Conservation (phyloP, 1,284 basidiomycete species). For the Filobasidium uniguttulatum region DNA sequence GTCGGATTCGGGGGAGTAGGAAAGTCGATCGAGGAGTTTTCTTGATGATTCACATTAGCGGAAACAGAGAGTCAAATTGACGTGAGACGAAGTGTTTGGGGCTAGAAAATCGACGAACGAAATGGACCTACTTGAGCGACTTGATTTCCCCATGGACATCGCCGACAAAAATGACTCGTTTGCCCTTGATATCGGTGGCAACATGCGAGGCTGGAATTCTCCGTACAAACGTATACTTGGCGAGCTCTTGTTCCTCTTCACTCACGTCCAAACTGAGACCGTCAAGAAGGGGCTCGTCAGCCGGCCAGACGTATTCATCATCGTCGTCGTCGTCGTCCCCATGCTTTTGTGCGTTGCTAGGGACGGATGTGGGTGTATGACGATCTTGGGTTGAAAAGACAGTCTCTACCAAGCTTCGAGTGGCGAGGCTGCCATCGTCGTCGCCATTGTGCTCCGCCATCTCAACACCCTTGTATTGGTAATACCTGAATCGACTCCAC, state of each 20-base stretch:
- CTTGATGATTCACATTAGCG: not conserved
- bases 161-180: conserved; percentile 56
- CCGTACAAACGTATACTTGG: conserved; percentile 27
- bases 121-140: conserved; percentile 47
- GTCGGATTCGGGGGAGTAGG: conserved; percentile 50
- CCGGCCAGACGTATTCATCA: conserved; percentile 8
- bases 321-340: conserved; percentile 5
- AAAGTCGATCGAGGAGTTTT: conserved; percentile 46
- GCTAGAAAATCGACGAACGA: not conserved
- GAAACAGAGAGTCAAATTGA: not conserved
- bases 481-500: conserved; percentile 16
- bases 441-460: conserved; percentile 9
- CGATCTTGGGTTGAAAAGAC: not conserved
- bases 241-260: conserved; percentile 22
- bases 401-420: not conserved
- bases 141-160: conserved; percentile 70
- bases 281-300: conserved; percentile 4
- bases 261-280: not conserved
- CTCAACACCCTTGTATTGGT: conserved; percentile 9
- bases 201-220: conserved; percentile 22
- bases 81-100: not conserved
- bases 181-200: conserved; percentile 19
- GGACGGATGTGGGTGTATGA: not conserved
- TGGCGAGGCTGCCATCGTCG: not conserved
- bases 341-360: too few relatives aligned